phyloP scores from a whole-genome alignment of 306 rosid species.

The Gleditsia sinensis region DNA sequence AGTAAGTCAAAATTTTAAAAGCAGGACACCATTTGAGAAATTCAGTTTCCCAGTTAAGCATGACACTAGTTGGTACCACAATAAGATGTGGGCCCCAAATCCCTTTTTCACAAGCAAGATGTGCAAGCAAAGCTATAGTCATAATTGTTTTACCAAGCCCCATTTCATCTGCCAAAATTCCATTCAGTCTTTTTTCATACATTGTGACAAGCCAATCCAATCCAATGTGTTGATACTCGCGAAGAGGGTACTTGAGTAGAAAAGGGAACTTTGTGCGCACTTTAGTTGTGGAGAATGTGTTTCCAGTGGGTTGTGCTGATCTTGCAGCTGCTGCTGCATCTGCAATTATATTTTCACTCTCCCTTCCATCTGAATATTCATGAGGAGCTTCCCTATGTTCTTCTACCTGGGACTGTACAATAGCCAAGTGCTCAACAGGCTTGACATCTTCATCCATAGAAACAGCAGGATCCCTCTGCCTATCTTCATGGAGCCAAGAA shows the following conservation, averaged over 20 bases:
- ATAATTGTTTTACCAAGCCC: conserved; percentile 98
- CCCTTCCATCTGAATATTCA: conserved; percentile 57
- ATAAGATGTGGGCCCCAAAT: conserved; percentile 99
- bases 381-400: conserved; percentile 44
- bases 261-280: conserved; percentile 97
- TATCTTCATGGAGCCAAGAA: conserved; percentile 58
- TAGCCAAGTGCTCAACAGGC: conserved; percentile 45
- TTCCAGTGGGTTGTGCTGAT: conserved; percentile 99
- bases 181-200: conserved; percentile 96
- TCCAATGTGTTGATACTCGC: conserved; percentile 98
- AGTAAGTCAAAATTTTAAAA: conserved; percentile 88
- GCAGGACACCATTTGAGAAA: conserved; percentile 99
- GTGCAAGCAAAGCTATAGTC: conserved; percentile 97
- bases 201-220: conserved; percentile 99
- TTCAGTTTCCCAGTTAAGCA: conserved; percentile 99
- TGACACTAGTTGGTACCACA: conserved; percentile 98
- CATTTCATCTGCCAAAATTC: conserved; percentile 98
- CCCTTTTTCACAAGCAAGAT: conserved; percentile 96
- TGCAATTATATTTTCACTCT: conserved; percentile 77
- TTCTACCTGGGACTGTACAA: conserved; percentile 49
- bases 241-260: conserved; percentile 86
- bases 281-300: conserved; percentile 95
- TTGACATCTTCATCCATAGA: conserved; percentile 58
- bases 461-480: conserved; percentile 43
- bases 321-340: conserved; percentile 99